Percentiles rank a stretch among this genome's conserved stretches.
phyloP scores from a whole-genome alignment of 2,329 filamentous ascomycete species.

The Neofusicoccum sp. region DNA sequence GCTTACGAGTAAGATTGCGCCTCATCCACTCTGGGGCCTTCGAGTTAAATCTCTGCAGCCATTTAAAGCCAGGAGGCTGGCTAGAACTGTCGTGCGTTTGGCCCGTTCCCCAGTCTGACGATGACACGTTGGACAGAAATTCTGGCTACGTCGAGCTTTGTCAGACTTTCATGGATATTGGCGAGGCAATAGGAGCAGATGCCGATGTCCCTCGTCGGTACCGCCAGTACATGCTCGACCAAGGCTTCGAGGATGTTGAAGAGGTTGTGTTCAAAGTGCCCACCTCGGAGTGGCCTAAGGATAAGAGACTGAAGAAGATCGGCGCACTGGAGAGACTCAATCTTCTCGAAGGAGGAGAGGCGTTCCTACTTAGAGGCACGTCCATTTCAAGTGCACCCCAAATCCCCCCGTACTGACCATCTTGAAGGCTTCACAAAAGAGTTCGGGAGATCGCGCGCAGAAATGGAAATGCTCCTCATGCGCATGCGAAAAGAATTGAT shows the following conservation, averaged over 20 bases:
- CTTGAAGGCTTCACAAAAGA: constrained; percentile 14
- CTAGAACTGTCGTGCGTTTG: constrained; percentile 14
- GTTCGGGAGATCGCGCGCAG: constrained; percentile 4
- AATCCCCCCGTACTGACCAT: too few species aligned
- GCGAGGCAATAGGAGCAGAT: constrained; percentile 3
- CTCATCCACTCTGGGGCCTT: not conserved
- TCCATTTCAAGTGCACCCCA: too few species aligned
- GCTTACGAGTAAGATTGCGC: constrained; percentile 3
- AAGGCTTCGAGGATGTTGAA: constrained; percentile 7
- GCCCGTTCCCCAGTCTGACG: constrained; percentile 13
- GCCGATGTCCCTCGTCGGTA: constrained; percentile 3
- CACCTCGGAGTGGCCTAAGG: constrained; percentile 12
- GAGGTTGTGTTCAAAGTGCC: constrained; percentile 15
- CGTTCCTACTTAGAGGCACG: constrained; percentile 9
- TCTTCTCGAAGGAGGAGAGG: constrained; percentile 9
- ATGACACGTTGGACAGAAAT: not conserved
- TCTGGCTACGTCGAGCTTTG: constrained; percentile 12
- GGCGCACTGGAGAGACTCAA: constrained; percentile 12
- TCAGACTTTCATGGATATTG: constrained; percentile 9
- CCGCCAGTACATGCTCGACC: not conserved
- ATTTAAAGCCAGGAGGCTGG: constrained; percentile 11
- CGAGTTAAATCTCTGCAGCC: not conserved
- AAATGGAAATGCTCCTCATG: constrained; percentile 15
- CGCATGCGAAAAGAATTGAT: constrained; percentile 12
- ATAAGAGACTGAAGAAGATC: constrained; percentile 5